Percentiles rank a stretch among this genome's conserved stretches.
Evolutionary conservation across 148 eudicot species (phyloP).

Genomic region (Simmondsia chinensis): DNA sequence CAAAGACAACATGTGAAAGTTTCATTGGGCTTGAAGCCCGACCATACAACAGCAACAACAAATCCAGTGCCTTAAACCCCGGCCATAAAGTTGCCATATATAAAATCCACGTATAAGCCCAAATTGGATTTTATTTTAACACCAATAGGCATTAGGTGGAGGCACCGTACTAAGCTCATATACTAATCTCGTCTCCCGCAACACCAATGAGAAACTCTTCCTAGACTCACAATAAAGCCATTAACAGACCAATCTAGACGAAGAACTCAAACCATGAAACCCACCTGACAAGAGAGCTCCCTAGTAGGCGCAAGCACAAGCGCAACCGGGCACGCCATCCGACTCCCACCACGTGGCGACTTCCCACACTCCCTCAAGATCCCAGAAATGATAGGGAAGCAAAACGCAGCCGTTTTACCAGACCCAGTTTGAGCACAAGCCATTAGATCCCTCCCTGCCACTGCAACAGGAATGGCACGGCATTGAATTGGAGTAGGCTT

Average conservation of each 20-base stretch:
- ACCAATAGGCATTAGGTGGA: too few relatives aligned
- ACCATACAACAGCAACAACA: too few relatives aligned
- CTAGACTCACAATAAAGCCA: too few relatives aligned
- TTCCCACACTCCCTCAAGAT: constrained; percentile 29
- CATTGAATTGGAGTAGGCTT: constrained; percentile 72
- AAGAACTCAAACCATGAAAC: not conserved
- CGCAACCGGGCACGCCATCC: constrained; percentile 41
- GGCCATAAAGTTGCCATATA: too few relatives aligned
- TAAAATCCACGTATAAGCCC: too few relatives aligned
- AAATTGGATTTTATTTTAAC: too few relatives aligned
- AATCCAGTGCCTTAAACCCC: too few relatives aligned
- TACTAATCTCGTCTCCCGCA: too few relatives aligned
- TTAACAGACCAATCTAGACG: not conserved
- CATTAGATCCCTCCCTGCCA: constrained; percentile 77
- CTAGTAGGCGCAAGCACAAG: constrained; percentile 74
- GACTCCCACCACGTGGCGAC: constrained; percentile 7
- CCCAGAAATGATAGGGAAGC: constrained; percentile 69
- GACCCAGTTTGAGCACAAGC: constrained; percentile 92
- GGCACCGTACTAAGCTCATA: too few relatives aligned
- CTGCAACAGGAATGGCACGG: constrained; percentile 56
- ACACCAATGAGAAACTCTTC: not conserved
- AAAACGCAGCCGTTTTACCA: constrained; percentile 84
- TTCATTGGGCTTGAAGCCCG: too few relatives aligned
- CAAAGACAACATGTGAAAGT: too few relatives aligned
- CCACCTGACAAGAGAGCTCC: constrained; percentile 78